Base-by-base conservation (phyloP, 78 protist species). In the Guillardia theta region DNA sequence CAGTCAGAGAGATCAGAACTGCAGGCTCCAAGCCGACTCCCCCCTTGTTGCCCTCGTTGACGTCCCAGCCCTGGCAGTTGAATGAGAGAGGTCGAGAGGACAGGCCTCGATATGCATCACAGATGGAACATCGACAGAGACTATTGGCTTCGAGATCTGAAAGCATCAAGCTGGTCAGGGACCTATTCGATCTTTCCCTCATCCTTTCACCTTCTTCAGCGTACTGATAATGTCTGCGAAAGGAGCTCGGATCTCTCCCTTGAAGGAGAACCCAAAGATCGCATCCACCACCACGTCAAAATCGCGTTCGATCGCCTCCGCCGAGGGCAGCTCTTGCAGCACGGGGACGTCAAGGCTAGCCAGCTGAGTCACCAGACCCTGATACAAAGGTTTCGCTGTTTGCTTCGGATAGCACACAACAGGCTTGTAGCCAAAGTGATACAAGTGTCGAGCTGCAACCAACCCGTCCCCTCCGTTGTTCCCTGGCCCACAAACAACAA, bases 71-170 rank as follows among this genome's bases (percentile, higher is more conserved):
- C 27, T 64, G 80, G 77, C 43, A 12, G 77, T 24, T 6, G 77
- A 5, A 33, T 21, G 18, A 12, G 39, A 19, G 80, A 64, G 80
- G 9, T 10, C 12, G 39, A 15, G 6, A 43, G 39, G 39, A 19
- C 22, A 43, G 80, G 39, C 46, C 46, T 36, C 46, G 43, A 43
- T 36, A 43, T 4, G 80, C 39, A 64, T 10, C 46, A 64, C 80
- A 43, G 95, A 70, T 15, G 99, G 99, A 12, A 98, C 93, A 50
- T 98, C 99, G 24, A 98, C 92, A 4, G 97, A 88, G n/a, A 54
- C 97, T 46, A 98, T 92, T n/a, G 97, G 96, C 33, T n/a, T n/a
- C n/a, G n/a, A n/a, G n/a, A n/a, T n/a, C n/a, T n/a, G n/a, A n/a
- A n/a, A n/a, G n/a, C n/a, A n/a, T n/a, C n/a, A n/a, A n/a, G n/a